A percentile compares a stretch with the other conserved stretches of the same genome.
Conservation (phyloP, 805 yeast genomes). For the Candida gorgasii region DNA sequence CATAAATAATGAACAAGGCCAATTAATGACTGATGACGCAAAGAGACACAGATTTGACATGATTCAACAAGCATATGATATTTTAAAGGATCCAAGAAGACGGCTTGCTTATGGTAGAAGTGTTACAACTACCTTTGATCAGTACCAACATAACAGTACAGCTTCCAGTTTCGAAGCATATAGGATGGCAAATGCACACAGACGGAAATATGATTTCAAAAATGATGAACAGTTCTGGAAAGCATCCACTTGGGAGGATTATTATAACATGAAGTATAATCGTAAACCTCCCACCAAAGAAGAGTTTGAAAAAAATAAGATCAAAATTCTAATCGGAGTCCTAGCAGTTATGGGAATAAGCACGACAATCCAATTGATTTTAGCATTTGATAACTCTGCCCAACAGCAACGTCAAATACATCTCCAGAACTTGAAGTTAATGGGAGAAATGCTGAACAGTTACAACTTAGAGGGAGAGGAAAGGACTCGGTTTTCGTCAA, state of each 20-base stretch:
- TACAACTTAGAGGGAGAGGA: constrained; percentile 30
- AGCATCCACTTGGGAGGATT: constrained; percentile 68
- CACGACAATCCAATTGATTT: constrained; percentile 35
- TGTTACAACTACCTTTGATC: constrained; percentile 28
- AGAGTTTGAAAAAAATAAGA: constrained; percentile 43
- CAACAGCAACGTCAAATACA: constrained; percentile 28
- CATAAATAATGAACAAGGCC: constrained; percentile 28
- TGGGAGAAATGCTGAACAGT: constrained; percentile 29
- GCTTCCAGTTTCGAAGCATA: constrained; percentile 30
- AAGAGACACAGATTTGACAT: constrained; percentile 34
- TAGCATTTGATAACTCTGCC: constrained; percentile 35
- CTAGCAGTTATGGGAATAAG: constrained; percentile 31
- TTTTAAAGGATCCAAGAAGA: constrained; percentile 52
- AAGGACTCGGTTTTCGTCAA: constrained; percentile 27
- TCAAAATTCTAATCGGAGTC: constrained; percentile 39
- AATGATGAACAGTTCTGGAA: constrained; percentile 52
- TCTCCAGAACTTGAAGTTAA: constrained; percentile 27
- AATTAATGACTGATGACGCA: constrained; percentile 27
- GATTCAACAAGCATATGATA: constrained; percentile 40
- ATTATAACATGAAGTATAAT: constrained; percentile 44
- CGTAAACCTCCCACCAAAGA: constrained; percentile 41
- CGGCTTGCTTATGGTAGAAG: constrained; percentile 30
- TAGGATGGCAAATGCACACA: constrained; percentile 39
- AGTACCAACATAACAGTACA: constrained; percentile 14
- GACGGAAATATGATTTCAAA: constrained; percentile 30